Conservation (phyloP, 495 filamentous ascomycete genomes). For the Penicillium samsonianum region DNA sequence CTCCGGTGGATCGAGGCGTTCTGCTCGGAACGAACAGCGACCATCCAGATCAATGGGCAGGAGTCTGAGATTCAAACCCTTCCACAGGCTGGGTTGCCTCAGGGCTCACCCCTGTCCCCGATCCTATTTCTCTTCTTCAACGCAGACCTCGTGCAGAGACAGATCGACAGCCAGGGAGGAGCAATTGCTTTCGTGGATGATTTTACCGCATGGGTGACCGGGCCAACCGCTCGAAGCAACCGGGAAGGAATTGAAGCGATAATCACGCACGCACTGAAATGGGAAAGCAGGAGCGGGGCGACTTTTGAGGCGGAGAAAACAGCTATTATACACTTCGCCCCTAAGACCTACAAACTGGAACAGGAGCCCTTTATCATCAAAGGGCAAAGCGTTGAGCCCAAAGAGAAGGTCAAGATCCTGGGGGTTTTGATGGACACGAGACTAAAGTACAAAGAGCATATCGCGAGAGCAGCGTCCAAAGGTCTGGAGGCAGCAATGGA, state of each 20-base stretch:
- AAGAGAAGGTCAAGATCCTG: conserved; percentile 20
- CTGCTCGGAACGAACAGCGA: conserved; percentile 21
- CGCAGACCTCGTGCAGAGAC: no score
- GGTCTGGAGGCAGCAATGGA: no score
- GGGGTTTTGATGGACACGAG: conserved; percentile 20
- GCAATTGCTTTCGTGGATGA: no score
- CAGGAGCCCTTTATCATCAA: conserved; percentile 20
- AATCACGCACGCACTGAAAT: conserved; percentile 24
- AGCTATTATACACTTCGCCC: not conserved
- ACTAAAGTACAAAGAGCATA: conserved; percentile 29
- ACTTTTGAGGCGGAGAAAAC: not conserved
- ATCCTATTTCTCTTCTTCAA: not conserved
- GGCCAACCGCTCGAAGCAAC: no score
- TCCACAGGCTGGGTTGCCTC: conserved; percentile 15
- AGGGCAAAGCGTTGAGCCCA: conserved; percentile 19
- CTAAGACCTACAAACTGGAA: conserved; percentile 12
- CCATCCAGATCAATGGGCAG: not conserved
- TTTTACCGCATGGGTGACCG: no score
- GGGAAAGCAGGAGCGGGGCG: not conserved
- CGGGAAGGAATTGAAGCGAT: not conserved
- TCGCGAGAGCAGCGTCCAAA: conserved; percentile 20
- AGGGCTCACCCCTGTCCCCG: conserved; percentile 21
- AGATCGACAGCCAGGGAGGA: no score
- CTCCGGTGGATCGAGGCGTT: conserved; percentile 37
- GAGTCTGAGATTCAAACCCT: no score